These are phyloP conservation scores for Tubosaeta brunneosetosa DNA, from an alignment of 768 basidiomycete genomes.

Conservation along the genomic window DNA sequence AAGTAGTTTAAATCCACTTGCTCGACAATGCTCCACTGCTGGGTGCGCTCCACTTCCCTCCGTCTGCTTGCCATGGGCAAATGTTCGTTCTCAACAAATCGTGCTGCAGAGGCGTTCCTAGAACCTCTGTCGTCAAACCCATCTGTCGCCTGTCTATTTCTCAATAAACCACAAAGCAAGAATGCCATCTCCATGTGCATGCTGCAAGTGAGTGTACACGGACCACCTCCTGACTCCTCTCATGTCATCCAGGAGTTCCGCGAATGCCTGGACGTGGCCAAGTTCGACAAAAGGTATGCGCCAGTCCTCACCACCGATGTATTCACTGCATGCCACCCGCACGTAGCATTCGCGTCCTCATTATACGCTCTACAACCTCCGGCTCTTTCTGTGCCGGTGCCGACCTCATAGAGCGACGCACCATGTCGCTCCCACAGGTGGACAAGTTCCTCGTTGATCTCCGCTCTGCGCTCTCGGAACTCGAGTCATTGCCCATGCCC, in stretches of 20 bases:
- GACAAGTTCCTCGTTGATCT: constrained; percentile 74
- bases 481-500: constrained; percentile 83
- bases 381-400: constrained; percentile 90
- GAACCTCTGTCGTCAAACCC: constrained; percentile 50
- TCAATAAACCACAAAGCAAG: constrained; percentile 78
- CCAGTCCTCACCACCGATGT: background rate
- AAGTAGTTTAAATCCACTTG: too few species aligned
- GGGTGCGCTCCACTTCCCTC: background rate
- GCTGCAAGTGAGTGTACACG: constrained; percentile 47
- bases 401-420: constrained; percentile 79
- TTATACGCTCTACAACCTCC: constrained; percentile 74
- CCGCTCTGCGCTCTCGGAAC: constrained; percentile 60
- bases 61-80: constrained; percentile 2
- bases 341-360: constrained; percentile 67
- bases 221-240: background rate
- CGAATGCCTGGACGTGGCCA: constrained; percentile 60
- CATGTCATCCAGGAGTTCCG: constrained; percentile 55
- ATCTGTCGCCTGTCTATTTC: constrained; percentile 68
- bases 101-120: constrained; percentile 37
- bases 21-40: constrained; percentile 3
- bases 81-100: constrained; percentile 20
- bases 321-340: background rate
- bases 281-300: constrained; percentile 60
- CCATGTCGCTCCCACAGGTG: constrained; percentile 74
- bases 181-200: constrained; percentile 81